Evolutionary conservation across 2,329 filamentous ascomycete genomes (phyloP), one percentile per base, ranked within the genome.

Genomic region (Beauveria scarabaeidicola): DNA sequence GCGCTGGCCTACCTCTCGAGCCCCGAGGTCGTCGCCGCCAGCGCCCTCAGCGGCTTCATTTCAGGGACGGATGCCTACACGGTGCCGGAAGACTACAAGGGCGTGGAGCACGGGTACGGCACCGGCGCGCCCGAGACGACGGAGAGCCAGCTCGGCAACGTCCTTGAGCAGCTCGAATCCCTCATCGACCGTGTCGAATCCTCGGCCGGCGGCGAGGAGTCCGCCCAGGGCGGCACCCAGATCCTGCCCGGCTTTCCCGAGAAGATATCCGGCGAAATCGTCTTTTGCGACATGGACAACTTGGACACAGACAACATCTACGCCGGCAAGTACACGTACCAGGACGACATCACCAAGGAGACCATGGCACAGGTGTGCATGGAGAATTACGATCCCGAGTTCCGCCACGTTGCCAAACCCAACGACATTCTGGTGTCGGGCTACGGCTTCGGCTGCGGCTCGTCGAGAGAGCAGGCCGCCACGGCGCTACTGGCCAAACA

Each of bases 221-320:
- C 58, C 66, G 7, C 61, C 19, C 66, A 51, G 71, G 71, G 29
- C 9, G 53, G 5, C 59, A 92, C 88, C 0, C 85, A 92, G 21
- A 83, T 96, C 57, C 82, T 93, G 2, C 89, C 90, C 0, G 91
- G 91, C 40, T 97, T 97, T 71, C 91, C 92, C 0, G 88, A 91
- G 66, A 86, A 85, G 63, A 84, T 97, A 15, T 78, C 80, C 9
- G 93, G 93, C 23, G 90, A 97, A 72, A 95, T 97, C 61, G 79
- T 96, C 51, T 96, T 94, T 74, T 90, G 84, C 69, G 90, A 96
- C 67, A 84, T 83, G 1, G 77, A 81, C 64, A 95, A 96, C 74
- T 84, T 97, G 70, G 90, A 94, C 74, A 97, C 93, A 0, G 93
- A 97, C 69, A 87, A 83, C 58, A 96, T 97, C 71, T 97, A 97